Conservation (phyloP, 1,139 yeast genomes). For the Candida sojae region DNA sequence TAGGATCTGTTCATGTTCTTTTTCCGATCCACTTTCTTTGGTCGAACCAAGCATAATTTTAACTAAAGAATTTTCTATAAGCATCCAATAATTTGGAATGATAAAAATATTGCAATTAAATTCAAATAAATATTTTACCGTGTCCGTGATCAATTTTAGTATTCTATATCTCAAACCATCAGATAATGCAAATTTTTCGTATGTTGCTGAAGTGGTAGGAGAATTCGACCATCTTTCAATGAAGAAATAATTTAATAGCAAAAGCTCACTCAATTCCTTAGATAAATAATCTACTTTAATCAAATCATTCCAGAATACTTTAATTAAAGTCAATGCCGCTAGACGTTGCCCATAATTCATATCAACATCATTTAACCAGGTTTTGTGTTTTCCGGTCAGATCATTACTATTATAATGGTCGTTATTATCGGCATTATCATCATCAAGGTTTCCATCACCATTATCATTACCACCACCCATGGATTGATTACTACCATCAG, state of each 20-base stretch:
- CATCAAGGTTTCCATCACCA: constrained; percentile 12
- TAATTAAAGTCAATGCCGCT: constrained; percentile 54
- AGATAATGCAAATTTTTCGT: constrained; percentile 9
- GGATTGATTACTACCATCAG: neutral
- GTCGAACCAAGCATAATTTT: constrained; percentile 43
- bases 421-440: constrained; percentile 13
- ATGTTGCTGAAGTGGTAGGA: neutral
- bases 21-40: constrained; percentile 27
- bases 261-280: constrained; percentile 59
- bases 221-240: constrained; percentile 21
- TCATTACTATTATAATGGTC: neutral
- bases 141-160: constrained; percentile 27
- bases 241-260: constrained; percentile 44
- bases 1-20: constrained; percentile 36
- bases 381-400: neutral
- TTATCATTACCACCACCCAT: constrained; percentile 10
- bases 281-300: constrained; percentile 54
- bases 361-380: constrained; percentile 21
- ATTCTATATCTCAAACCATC: constrained; percentile 23
- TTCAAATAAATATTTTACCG: constrained; percentile 53
- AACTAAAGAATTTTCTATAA: constrained; percentile 47
- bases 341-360: constrained; percentile 39
- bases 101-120: constrained; percentile 70
- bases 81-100: constrained; percentile 74
- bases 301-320: constrained; percentile 73